Base-by-base conservation (phyloP, 2,329 filamentous ascomycete genomes). In the Hyphodiscus sp. region DNA sequence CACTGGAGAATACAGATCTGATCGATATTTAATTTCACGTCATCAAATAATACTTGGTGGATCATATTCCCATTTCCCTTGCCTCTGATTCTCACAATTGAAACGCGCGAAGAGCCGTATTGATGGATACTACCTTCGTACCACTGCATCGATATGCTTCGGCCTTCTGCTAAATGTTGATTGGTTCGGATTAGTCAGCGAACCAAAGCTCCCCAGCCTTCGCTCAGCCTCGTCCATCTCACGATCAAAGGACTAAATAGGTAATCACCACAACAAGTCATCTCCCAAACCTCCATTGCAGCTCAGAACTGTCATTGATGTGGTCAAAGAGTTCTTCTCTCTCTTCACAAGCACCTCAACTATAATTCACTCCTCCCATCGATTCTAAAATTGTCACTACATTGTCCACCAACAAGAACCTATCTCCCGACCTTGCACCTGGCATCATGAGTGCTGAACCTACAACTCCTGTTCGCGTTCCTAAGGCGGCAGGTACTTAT, bases 401-500 rank as follows among this genome's bases (percentile, higher is more conserved):
- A 11, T 16, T 19, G 33, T 46, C 20, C 7, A 18, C 7, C 16
- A 11, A 53, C 26, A 29, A 41, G 19, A 1, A n/a, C n/a, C n/a
- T 13, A 45, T 29, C 30, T 19, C 18, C 10, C 45, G 29, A 42
- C 16, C 23, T 19, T 26, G 9, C 48, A 29, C 18, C 33, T 29
- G 38, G 20, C 41, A 58, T 44, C 47, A 65, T 65, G 63, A 49
- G 58, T 11, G 57, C 61, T 13, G 59, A 66, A 46, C 57, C 65
- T 5, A 64, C 63, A 29, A 80, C 80, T 20, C 80, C 81, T 4
- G 79, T 82, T 62, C 83, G 83, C 65, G 79, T 85, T 47, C 79
- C 82, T 15, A 67, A 67, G 51, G 70, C 77, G 7, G 76, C 78
- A 30, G 74, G 80, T 2, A 78, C 74, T 61, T 82, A 85, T 68